Conservation (phyloP, 257 asterid species). For the Henckelia pumila region DNA sequence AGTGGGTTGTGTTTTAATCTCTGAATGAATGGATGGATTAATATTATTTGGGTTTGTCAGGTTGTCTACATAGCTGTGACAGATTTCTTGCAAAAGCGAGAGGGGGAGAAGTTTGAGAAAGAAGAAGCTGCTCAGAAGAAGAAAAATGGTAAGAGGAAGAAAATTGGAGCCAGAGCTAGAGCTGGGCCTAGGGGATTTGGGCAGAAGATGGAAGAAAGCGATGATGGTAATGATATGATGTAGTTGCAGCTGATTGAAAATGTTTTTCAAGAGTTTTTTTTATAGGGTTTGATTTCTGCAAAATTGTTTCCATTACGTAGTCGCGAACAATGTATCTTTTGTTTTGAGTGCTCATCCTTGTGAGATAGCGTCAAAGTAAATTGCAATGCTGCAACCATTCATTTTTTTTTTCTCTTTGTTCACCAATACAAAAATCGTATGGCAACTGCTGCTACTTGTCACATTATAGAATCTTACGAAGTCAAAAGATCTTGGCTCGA, state of each 20-base stretch:
- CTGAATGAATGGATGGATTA: neutral
- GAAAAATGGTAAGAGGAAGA: conserved; percentile 54
- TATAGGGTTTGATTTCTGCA: neutral
- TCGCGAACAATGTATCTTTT: too few relatives aligned
- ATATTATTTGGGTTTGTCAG: conserved; percentile 29
- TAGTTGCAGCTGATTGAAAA: conserved; percentile 27
- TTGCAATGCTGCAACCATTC: too few relatives aligned
- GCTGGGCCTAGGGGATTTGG: conserved; percentile 91
- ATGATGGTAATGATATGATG: neutral
- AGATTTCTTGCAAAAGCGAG: conserved; percentile 59
- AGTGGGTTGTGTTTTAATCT: conserved; percentile 26
- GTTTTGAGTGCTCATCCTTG: neutral
- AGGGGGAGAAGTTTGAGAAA: conserved; percentile 68
- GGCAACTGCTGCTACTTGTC: too few relatives aligned
- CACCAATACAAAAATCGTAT: too few relatives aligned
- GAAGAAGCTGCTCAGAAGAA: conserved; percentile 63
- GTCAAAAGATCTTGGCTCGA: too few relatives aligned
- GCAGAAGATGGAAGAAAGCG: conserved; percentile 47
- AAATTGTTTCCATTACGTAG: conserved; percentile 2
- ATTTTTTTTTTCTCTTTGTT: too few relatives aligned
- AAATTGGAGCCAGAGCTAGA: conserved; percentile 40
- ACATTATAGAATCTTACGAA: too few relatives aligned
- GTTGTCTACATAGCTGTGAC: conserved; percentile 79
- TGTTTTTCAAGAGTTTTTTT: neutral
- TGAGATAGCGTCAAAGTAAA: too few relatives aligned